phyloP scores from a whole-genome alignment of 352 stramenopile species.

The Aphanomyces invadans region DNA sequence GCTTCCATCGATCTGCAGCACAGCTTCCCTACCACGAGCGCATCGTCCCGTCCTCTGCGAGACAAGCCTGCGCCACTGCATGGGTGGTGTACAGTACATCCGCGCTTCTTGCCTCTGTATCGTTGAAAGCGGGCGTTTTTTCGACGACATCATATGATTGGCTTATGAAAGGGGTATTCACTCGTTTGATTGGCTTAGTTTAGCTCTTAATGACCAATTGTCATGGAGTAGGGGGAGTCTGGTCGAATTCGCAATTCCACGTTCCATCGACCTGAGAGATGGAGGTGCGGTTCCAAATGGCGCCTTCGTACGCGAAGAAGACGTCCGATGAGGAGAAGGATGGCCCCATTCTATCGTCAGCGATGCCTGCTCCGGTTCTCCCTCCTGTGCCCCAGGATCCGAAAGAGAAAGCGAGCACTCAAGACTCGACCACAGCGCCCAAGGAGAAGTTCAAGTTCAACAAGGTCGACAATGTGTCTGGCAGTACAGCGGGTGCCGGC shows the following conservation, averaged over 20 bases:
- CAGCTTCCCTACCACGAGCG: too few relatives aligned
- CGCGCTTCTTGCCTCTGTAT: too few relatives aligned
- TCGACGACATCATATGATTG: too few relatives aligned
- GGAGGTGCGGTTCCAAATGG: not conserved
- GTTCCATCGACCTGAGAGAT: not conserved
- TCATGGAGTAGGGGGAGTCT: not conserved
- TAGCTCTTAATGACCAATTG: not conserved
- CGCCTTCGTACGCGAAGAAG: not conserved
- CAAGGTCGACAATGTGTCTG: slow-evolving; percentile 92
- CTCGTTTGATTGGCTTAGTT: not conserved
- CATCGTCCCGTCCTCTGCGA: too few relatives aligned
- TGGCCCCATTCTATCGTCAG: not conserved
- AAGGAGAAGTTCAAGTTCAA: slow-evolving; percentile 47
- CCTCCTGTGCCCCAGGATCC: not conserved
- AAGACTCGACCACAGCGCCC: not conserved
- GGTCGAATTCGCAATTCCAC: not conserved
- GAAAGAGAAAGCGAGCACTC: not conserved
- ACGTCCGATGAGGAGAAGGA: not conserved
- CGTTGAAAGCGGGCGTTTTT: too few relatives aligned
- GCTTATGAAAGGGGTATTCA: too few relatives aligned
- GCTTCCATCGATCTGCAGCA: too few relatives aligned
- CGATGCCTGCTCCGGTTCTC: not conserved
- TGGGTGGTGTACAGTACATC: too few relatives aligned
- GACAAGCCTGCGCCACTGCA: too few relatives aligned
- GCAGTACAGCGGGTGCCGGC: slow-evolving; percentile 88